Percentiles rank a stretch among this genome's conserved stretches.
phyloP scores from a whole-genome alignment of 345 rosid species.

The Bruguiera gymnorhiza region DNA sequence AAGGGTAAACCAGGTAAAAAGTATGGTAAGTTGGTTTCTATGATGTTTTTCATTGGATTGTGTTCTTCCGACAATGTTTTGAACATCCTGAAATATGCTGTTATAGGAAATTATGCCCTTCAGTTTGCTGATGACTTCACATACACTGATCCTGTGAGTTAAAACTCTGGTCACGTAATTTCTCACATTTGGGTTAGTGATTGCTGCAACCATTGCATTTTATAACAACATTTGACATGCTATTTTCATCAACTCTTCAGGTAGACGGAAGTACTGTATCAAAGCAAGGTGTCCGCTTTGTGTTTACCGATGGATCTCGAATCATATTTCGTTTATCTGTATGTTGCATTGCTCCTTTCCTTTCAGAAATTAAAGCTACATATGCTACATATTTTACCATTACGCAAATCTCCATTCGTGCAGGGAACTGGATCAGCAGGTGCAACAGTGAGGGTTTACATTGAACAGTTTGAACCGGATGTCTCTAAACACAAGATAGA shows the following conservation, averaged over 20 bases:
- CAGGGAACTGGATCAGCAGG: conserved; percentile 98
- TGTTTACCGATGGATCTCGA: conserved; percentile 83
- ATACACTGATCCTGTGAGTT: conserved; percentile 89
- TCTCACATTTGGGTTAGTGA: background rate
- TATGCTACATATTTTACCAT: background rate
- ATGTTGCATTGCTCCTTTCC: conserved; percentile 25
- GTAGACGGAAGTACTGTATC: conserved; percentile 88
- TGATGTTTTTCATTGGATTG: background rate
- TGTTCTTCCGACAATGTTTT: conserved; percentile 8
- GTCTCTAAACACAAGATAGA: conserved; percentile 84
- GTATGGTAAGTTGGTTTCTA: conserved; percentile 49
- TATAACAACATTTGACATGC: background rate
- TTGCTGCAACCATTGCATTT: background rate
- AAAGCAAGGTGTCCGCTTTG: conserved; percentile 93
- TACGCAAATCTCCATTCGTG: conserved; percentile 5
- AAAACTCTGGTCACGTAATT: background rate
- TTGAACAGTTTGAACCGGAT: conserved; percentile 80
- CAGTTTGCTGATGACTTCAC: conserved; percentile 84
- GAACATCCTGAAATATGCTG: conserved; percentile 13
- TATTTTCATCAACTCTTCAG: conserved; percentile 35
- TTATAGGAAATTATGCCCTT: conserved; percentile 64
- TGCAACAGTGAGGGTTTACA: conserved; percentile 79
- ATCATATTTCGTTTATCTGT: conserved; percentile 87
- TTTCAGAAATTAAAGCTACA: conserved; percentile 10
- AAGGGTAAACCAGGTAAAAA: conserved; percentile 64